Evolutionary conservation across 768 basidiomycete genomes (phyloP).

Genomic region (Russula lepida): DNA sequence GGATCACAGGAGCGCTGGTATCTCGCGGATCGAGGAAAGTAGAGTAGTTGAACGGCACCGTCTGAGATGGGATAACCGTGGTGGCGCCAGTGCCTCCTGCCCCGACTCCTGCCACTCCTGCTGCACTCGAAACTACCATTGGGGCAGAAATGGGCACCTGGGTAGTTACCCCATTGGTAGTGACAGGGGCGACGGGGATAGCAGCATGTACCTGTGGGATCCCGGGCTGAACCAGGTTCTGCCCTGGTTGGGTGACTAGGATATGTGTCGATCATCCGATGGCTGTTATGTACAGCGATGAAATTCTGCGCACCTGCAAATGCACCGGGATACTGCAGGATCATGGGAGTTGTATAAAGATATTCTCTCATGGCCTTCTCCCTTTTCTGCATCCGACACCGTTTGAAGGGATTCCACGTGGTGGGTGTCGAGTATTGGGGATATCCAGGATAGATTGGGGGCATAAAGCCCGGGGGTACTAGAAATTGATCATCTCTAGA

Average conservation of each 20-base stretch:
- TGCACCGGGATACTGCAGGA: conserved; percentile 16
- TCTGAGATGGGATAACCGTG: conserved; percentile 3
- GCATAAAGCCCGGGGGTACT: conserved; percentile 11
- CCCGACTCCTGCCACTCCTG: neutral
- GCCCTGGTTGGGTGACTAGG: conserved; percentile 16
- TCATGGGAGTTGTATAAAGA: conserved; percentile 18
- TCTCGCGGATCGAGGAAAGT: neutral
- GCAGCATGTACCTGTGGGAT: conserved; percentile 8
- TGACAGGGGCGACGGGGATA: conserved; percentile 1
- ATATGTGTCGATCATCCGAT: neutral
- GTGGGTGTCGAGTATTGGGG: neutral
- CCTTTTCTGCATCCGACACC: conserved; percentile 14
- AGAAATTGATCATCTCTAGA: conserved; percentile 10
- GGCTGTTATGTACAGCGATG: neutral
- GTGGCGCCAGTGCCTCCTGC: neutral
- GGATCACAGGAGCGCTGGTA: neutral
- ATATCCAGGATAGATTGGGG: conserved; percentile 10
- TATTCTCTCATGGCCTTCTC: conserved; percentile 15
- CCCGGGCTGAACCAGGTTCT: conserved; percentile 6
- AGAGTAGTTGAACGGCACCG: conserved; percentile 2
- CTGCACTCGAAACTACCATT: neutral
- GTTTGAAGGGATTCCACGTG: conserved; percentile 17
- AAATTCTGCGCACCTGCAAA: conserved; percentile 3
- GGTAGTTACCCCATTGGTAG: neutral
- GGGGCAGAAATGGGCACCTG: neutral